Evolutionary conservation across 1,139 yeast species (phyloP), one percentile per base, ranked within the genome.

Genomic region (Yamadazyma kanchanaburiensis): DNA sequence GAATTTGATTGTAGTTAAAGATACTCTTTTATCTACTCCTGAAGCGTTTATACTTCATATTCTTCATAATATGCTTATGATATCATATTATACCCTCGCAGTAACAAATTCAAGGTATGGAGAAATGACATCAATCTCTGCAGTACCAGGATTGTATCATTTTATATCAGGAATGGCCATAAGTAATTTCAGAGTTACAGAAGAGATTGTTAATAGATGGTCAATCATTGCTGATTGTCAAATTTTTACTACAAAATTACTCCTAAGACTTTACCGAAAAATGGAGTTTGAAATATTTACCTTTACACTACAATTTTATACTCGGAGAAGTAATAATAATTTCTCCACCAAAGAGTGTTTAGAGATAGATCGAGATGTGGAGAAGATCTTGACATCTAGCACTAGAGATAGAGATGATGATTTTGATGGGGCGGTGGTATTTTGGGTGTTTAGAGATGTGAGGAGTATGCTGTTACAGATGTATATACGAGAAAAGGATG

Each of bases 371-470:
- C 17, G 32, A 2, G 28, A 37, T 12, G 48, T 45, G 4, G 31
- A 35, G 15, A 28, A 32, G 5, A 30, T 48, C 9, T 21, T 41
- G 12, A 22, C 25, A 3, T 16, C 31, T 13, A 20, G 34, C 5
- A 23, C 25, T 18, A 17, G 42, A 26, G 28, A 37, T 21, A 23
- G 42, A 30, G 51, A 46, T 15, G 51, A 43, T 27, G 48, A 47
- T 30, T 38, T 38, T 13, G 52, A 50, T 33, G 55, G 55, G 4
- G 43, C 50, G 2, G 43, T 43, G 14, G 49, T 49, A 15, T 50
- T 46, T 26, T 50, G 55, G 55, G 52, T 48, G 12, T 50, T 50
- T 24, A 26, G 55, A 28, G 55, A 50, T 26, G 47, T 47, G 1
- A 26, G 55, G 30, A 49, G 54, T 30, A 46, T 50, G 53, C 39